Conservation (phyloP, 352 stramenopile species). For the Phytopythium montanum region DNA sequence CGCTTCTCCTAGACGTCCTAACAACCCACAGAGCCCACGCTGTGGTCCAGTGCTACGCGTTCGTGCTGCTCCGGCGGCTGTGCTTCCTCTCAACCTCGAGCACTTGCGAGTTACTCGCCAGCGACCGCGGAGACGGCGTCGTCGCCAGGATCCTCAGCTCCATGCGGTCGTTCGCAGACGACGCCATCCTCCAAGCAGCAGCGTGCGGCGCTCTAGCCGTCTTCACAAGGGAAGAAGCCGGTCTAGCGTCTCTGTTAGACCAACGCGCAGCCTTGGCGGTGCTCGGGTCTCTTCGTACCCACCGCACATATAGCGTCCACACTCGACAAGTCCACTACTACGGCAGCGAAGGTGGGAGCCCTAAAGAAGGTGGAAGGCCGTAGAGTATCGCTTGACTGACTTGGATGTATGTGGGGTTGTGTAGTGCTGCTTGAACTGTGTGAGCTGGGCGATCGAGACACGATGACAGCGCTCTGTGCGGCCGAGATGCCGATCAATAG, state of each 20-base stretch:
- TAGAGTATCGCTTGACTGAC: neutral
- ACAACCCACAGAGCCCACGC: constrained; percentile 55
- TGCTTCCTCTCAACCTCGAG: constrained; percentile 71
- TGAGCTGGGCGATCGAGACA: constrained; percentile 57
- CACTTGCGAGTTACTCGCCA: constrained; percentile 45
- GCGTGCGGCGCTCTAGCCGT: constrained; percentile 72
- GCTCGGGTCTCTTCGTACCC: constrained; percentile 61
- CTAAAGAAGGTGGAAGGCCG: neutral
- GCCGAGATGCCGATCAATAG: constrained; percentile 9
- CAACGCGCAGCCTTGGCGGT: constrained; percentile 57
- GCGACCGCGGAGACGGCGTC: constrained; percentile 30
- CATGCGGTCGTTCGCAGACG: constrained; percentile 66
- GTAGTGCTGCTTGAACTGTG: constrained; percentile 69
- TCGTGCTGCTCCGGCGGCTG: constrained; percentile 64
- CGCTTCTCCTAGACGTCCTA: constrained; percentile 51
- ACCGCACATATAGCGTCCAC: constrained; percentile 82
- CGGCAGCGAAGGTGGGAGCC: constrained; percentile 56
- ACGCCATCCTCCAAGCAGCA: constrained; percentile 77
- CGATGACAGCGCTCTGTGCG: constrained; percentile 48
- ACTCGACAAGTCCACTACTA: constrained; percentile 85
- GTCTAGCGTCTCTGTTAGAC: constrained; percentile 47
- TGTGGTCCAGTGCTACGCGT: constrained; percentile 79
- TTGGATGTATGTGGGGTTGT: neutral
- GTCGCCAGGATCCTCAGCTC: constrained; percentile 45
- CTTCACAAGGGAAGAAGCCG: constrained; percentile 56